phyloP scores from a whole-genome alignment of 2,329 filamentous ascomycete species.

The Botrytis fragariae region DNA sequence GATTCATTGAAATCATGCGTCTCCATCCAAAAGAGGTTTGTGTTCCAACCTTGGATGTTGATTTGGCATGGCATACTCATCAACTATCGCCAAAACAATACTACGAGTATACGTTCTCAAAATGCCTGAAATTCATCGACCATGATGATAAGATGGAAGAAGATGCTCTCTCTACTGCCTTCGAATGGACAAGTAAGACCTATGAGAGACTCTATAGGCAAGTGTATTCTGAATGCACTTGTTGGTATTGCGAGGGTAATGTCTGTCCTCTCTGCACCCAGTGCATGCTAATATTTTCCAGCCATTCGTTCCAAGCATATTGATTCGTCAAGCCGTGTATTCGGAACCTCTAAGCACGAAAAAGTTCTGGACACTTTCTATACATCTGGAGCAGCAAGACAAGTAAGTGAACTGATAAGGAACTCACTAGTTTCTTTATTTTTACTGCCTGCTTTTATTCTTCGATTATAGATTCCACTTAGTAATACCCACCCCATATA shows the following conservation, averaged over 20 bases:
- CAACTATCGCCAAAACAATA: slow-evolving; percentile 64
- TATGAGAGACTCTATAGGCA: slow-evolving; percentile 65
- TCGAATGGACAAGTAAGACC: slow-evolving; percentile 68
- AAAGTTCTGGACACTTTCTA: slow-evolving; percentile 49
- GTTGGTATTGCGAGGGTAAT: slow-evolving; percentile 75
- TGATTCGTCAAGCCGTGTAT: slow-evolving; percentile 45
- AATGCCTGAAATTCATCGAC: slow-evolving; percentile 62
- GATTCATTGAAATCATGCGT: slow-evolving; percentile 61
- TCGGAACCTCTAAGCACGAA: slow-evolving; percentile 48
- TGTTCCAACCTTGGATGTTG: slow-evolving; percentile 72
- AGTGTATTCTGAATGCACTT: slow-evolving; percentile 74
- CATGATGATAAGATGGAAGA: slow-evolving; percentile 84
- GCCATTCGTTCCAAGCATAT: slow-evolving; percentile 57
- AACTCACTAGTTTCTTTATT: neutral
- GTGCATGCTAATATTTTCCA: slow-evolving; percentile 16
- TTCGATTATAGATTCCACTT: neutral
- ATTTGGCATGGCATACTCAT: slow-evolving; percentile 79
- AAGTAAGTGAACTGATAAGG: slow-evolving; percentile 28
- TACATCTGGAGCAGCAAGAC: slow-evolving; percentile 46
- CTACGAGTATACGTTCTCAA: slow-evolving; percentile 52
- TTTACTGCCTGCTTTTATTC: neutral
- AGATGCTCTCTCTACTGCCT: slow-evolving; percentile 58
- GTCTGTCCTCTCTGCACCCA: slow-evolving; percentile 7
- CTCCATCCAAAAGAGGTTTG: slow-evolving; percentile 46
- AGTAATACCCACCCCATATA: neutral